Conservation (phyloP, 352 stramenopile genomes). For the Globisporangium canariense region DNA sequence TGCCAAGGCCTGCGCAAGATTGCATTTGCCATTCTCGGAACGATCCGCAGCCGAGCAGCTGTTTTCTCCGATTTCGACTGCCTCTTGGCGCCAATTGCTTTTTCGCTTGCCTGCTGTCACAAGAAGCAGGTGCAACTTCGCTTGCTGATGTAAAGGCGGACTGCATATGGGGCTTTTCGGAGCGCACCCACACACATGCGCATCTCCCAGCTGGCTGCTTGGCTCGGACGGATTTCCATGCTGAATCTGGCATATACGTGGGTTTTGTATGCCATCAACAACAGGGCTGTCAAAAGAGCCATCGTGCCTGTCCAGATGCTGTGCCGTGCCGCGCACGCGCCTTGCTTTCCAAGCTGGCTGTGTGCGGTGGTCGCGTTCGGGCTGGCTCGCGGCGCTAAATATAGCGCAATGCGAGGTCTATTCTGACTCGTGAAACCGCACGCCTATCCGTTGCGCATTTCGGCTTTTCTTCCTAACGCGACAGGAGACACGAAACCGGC, state of each 20-base stretch:
- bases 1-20: background rate
- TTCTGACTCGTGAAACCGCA: background rate
- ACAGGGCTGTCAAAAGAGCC: background rate
- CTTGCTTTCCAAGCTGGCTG: background rate
- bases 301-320: background rate
- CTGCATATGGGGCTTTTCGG: background rate
- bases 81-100: background rate
- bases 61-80: background rate
- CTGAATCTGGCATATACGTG: background rate
- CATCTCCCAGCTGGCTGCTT: background rate
- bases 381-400: background rate
- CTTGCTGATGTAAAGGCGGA: constrained; percentile 3
- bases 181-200: background rate
- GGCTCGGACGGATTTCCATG: background rate
- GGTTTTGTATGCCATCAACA: background rate
- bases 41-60: constrained; percentile 1
- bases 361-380: background rate
- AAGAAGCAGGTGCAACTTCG: background rate
- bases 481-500: background rate
- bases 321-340: too few species aligned
- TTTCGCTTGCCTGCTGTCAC: background rate
- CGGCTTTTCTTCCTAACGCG: background rate
- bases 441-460: constrained; percentile 5
- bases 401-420: background rate
- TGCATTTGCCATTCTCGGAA: background rate